These are phyloP conservation scores for Fusarium algeriense DNA, from an alignment of 2,329 filamentous ascomycete species.

Conservation along the genomic window DNA sequence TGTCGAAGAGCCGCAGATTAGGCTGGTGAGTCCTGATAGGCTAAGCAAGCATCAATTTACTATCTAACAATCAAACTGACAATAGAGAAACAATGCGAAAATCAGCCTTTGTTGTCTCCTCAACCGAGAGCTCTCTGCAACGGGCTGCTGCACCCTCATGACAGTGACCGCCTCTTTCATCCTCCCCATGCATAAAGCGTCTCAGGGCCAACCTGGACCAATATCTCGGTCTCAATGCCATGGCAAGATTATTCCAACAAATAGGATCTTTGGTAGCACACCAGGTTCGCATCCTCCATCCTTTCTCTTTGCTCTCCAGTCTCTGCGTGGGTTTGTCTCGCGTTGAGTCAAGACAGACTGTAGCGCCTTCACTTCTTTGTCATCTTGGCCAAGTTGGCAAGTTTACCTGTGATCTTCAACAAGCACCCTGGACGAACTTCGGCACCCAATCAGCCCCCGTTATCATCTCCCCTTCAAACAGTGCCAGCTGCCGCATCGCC, in stretches of 20 bases:
- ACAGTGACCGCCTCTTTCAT: slow-evolving; percentile 2
- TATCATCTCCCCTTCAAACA: slow-evolving; percentile 9
- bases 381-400: neutral
- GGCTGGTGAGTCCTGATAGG: slow-evolving; percentile 50
- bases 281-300: neutral
- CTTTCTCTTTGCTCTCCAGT: neutral
- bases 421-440: slow-evolving; percentile 27
- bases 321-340: neutral
- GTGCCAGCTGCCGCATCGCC: slow-evolving; percentile 1
- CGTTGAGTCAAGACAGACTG: neutral
- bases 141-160: slow-evolving; percentile 3
- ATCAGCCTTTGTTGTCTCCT: slow-evolving; percentile 19
- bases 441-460: slow-evolving; percentile 7
- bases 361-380: neutral
- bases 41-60: slow-evolving; percentile 44
- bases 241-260: slow-evolving; percentile 13
- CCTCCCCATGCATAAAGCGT: slow-evolving; percentile 10
- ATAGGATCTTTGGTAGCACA: neutral
- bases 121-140: neutral
- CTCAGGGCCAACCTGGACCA: neutral
- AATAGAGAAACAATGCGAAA: slow-evolving; percentile 26
- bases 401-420: slow-evolving; percentile 14
- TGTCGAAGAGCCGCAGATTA: slow-evolving; percentile 50
- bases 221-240: neutral
- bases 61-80: slow-evolving; percentile 28